Evolutionary conservation across 345 rosid genomes (phyloP), one percentile per base, ranked within the genome.

Genomic region (Kandelia obovata): DNA sequence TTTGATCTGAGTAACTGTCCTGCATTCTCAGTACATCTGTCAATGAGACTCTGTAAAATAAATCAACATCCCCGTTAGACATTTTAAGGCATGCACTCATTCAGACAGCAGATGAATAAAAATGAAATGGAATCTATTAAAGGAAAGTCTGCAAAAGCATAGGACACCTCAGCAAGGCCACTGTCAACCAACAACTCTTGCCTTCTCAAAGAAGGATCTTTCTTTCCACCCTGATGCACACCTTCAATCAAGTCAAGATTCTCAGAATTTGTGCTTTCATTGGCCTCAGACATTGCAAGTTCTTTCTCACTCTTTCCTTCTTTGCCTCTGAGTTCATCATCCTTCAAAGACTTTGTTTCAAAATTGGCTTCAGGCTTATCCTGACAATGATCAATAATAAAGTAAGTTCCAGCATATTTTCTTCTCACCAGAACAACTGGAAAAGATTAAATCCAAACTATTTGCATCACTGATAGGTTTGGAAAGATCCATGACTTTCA

Each of bases 111-210:
- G 11, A 58, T 2, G 25, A 46, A 28, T 21, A 43, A 21, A 8
- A 21, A 16, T 17, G 53, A 67, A 73, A 65, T 16, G 35, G 28
- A 1, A 35, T 26, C 46, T 9, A 21, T 2, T 59, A 62, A 3
- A 13, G 56, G 47, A 15, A 68, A 27, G 31, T 60, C 27, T 30
- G 32, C 23, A 64, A 16, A 28, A 27, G n/a, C 6, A 5, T 10
- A 72, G 80, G 82, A 67, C 61, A 93, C 99, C 99, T 89, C 92
- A 64, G 96, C 98, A 78, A 94, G 92, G 73, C 97, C 92, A 68
- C 95, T 89, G 65, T 75, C 68, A 35, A 94, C 74, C 70, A 94
- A 74, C 84, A 94, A 72, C 74, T 94, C 98, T 67, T 58, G 88
- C 76, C 98, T 88, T 81, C 97, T 88, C 62, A 88, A 21, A 52